Percentiles rank a stretch among this genome's conserved stretches.
Conservation (phyloP, 805 yeast genomes). For the Kuraishia piskuri region DNA sequence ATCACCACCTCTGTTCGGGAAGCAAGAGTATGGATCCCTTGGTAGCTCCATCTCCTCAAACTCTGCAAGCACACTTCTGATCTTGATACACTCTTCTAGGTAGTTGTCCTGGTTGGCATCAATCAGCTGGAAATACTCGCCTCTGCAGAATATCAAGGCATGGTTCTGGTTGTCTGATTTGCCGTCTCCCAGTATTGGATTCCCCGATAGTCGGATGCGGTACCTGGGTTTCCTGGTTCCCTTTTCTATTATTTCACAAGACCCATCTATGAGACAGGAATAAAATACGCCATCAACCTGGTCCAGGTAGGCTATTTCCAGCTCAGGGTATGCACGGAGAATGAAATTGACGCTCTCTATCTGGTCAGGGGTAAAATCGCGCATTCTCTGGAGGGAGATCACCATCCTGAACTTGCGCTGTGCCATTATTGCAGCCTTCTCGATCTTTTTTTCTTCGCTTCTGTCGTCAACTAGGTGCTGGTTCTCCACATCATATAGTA, state of each 20-base stretch:
- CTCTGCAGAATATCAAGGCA: constrained; percentile 65
- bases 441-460: constrained; percentile 28
- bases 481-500: constrained; percentile 49
- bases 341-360: constrained; percentile 50
- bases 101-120: constrained; percentile 85
- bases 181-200: constrained; percentile 81
- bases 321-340: constrained; percentile 57
- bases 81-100: constrained; percentile 73
- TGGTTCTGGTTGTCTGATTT: constrained; percentile 80
- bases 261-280: constrained; percentile 66
- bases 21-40: constrained; percentile 16
- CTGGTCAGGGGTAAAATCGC: constrained; percentile 46
- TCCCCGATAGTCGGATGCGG: constrained; percentile 61
- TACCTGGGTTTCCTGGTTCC: constrained; percentile 57
- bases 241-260: constrained; percentile 48
- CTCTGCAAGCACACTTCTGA: constrained; percentile 66
- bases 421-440: constrained; percentile 44
- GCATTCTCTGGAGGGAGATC: constrained; percentile 56
- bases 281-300: constrained; percentile 38
- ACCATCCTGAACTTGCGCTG: constrained; percentile 56
- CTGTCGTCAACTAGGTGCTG: constrained; percentile 23
- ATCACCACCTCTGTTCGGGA: constrained; percentile 15
- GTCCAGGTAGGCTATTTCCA: constrained; percentile 56
- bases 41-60: constrained; percentile 46
- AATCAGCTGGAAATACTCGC: constrained; percentile 71